Conservation (phyloP, 2,329 filamentous ascomycete genomes). For the Xylaria sp. region DNA sequence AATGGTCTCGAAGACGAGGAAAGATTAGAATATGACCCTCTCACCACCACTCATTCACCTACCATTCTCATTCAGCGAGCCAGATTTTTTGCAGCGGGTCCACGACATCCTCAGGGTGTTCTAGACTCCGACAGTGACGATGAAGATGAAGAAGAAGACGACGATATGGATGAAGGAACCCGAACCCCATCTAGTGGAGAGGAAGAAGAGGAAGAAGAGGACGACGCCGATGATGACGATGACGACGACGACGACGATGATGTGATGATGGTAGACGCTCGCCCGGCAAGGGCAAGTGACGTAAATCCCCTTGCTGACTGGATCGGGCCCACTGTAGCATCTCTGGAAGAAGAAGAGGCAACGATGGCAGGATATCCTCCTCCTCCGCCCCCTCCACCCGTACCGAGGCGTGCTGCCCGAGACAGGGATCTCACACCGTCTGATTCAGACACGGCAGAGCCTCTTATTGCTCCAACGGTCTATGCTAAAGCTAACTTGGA, state of each 20-base stretch:
- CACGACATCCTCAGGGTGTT: conserved; percentile 47
- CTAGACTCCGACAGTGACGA: conserved; percentile 60
- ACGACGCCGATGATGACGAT: conserved; percentile 54
- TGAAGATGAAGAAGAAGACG: conserved; percentile 61
- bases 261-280: conserved; percentile 67
- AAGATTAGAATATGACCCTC: conserved; percentile 62
- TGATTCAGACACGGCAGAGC: conserved; percentile 77
- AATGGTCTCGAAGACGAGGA: conserved; percentile 86
- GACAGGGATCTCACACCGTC: conserved; percentile 74
- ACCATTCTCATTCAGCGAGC: conserved; percentile 52
- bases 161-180: conserved; percentile 52
- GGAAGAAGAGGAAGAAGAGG: conserved; percentile 72
- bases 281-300: conserved; percentile 56
- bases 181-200: conserved; percentile 50
- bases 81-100: conserved; percentile 47
- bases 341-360: conserved; percentile 79
- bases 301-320: conserved; percentile 59
- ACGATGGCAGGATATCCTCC: conserved; percentile 80
- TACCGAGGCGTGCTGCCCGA: conserved; percentile 56
- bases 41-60: conserved; percentile 45
- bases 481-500: conserved; percentile 73
- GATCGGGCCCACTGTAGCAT: conserved; percentile 66
- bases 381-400: conserved; percentile 71
- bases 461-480: conserved; percentile 69
- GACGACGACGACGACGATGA: conserved; percentile 70